Evolutionary conservation across 768 basidiomycete species (phyloP).

Genomic region (Suillus discolor): DNA sequence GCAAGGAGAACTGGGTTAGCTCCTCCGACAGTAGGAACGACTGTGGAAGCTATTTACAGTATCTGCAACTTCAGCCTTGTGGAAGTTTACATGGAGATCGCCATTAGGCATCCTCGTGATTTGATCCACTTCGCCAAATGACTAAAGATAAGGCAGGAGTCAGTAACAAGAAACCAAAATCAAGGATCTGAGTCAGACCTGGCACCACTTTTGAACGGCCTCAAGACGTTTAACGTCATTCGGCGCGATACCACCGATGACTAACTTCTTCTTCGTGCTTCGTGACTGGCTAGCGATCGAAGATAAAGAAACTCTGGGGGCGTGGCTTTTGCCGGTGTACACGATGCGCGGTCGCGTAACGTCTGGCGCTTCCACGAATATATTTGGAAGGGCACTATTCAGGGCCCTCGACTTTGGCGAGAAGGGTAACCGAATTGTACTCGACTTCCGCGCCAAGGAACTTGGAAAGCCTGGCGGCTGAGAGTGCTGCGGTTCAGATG

Average conservation of each 20-base stretch:
- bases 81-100: conserved; percentile 77
- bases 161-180: not conserved
- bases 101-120: conserved; percentile 76
- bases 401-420: conserved; percentile 19
- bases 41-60: conserved; percentile 50
- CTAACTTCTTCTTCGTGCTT: conserved; percentile 57
- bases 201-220: conserved; percentile 74
- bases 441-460: conserved; percentile 31
- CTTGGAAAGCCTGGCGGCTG: conserved; percentile 36
- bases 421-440: conserved; percentile 37
- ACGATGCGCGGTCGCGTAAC: conserved; percentile 32
- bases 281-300: conserved; percentile 40
- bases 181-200: conserved; percentile 42
- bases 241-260: conserved; percentile 67
- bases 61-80: conserved; percentile 76
- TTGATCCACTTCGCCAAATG: conserved; percentile 74
- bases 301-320: conserved; percentile 33
- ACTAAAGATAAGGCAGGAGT: conserved; percentile 38
- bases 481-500: conserved; percentile 41
- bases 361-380: conserved; percentile 29
- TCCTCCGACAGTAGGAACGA: not conserved
- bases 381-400: conserved; percentile 16
- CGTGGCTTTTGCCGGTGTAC: conserved; percentile 25
- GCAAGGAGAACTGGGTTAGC: conserved; percentile 16
- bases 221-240: conserved; percentile 67